Evolutionary conservation across 2,329 filamentous ascomycete species (phyloP).

Genomic region (Fusarium sp.): DNA sequence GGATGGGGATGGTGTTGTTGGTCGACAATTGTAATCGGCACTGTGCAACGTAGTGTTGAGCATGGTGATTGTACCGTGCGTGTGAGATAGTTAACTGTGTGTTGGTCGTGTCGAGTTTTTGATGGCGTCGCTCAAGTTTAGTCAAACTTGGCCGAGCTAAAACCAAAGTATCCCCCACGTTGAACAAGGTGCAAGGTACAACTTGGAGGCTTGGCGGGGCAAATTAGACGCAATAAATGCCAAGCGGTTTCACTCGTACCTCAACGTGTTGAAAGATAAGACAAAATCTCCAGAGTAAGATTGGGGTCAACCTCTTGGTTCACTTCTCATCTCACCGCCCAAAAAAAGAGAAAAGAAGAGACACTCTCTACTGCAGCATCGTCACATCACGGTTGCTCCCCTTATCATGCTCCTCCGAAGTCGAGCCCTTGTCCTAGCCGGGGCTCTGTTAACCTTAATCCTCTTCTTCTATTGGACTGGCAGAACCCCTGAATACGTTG

Average conservation of each 20-base stretch:
- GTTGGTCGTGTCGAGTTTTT: conserved; percentile 24
- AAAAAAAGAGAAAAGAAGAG: conserved; percentile 1
- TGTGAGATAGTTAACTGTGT: conserved; percentile 3
- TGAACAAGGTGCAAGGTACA: conserved; percentile 20
- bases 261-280: conserved; percentile 26
- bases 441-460: conserved; percentile 37
- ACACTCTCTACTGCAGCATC: conserved; percentile 9
- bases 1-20: not conserved
- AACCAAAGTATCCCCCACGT: conserved; percentile 22
- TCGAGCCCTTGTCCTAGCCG: conserved; percentile 39
- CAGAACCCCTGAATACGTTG: conserved; percentile 30
- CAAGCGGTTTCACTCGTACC: conserved; percentile 32
- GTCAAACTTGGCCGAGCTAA: conserved; percentile 6
- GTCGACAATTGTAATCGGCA: not conserved
- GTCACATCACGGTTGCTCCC: not conserved
- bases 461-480: conserved; percentile 43
- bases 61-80: not conserved
- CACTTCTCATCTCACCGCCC: conserved; percentile 10
- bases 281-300: conserved; percentile 19
- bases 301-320: conserved; percentile 8
- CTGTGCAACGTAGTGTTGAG: not conserved
- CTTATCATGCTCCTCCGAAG: conserved; percentile 44
- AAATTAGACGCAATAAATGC: conserved; percentile 20
- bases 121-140: conserved; percentile 17
- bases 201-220: conserved; percentile 9